A percentile compares a stretch with the other conserved stretches of the same genome.
Conservation (phyloP, 179 eudicot species). For the Carnegiea gigantea region DNA sequence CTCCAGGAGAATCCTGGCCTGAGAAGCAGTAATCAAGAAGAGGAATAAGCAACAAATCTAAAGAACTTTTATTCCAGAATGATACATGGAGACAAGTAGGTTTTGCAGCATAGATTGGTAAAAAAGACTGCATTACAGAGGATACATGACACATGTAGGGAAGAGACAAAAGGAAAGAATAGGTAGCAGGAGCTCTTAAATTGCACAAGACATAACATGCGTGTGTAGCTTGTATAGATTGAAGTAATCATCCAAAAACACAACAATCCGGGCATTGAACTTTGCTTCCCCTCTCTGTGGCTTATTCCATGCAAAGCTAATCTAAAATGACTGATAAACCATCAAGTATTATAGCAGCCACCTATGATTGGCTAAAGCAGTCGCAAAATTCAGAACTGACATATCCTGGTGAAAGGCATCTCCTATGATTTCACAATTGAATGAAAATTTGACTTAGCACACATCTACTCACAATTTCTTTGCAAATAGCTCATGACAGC, state of each 20-base stretch:
- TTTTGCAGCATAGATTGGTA: not conserved
- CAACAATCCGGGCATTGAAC: not conserved
- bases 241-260: not conserved
- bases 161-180: too few species aligned
- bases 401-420: too few species aligned
- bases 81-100: not conserved
- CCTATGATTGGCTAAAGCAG: not conserved
- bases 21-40: constrained; percentile 20
- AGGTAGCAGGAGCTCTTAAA: too few species aligned
- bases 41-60: not conserved
- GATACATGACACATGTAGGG: too few species aligned
- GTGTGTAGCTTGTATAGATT: not conserved
- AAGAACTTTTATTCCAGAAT: not conserved
- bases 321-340: not conserved
- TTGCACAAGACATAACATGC: not conserved
- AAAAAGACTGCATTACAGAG: too few species aligned
- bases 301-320: too few species aligned
- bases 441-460: too few species aligned
- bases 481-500: too few species aligned
- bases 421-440: too few species aligned
- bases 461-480: too few species aligned
- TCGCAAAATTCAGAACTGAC: too few species aligned
- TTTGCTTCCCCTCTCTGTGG: not conserved
- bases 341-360: not conserved
- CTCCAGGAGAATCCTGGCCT: constrained; percentile 88